Base-by-base conservation (phyloP, 2,329 filamentous ascomycete species). In the Sporothrix schenckii region DNA sequence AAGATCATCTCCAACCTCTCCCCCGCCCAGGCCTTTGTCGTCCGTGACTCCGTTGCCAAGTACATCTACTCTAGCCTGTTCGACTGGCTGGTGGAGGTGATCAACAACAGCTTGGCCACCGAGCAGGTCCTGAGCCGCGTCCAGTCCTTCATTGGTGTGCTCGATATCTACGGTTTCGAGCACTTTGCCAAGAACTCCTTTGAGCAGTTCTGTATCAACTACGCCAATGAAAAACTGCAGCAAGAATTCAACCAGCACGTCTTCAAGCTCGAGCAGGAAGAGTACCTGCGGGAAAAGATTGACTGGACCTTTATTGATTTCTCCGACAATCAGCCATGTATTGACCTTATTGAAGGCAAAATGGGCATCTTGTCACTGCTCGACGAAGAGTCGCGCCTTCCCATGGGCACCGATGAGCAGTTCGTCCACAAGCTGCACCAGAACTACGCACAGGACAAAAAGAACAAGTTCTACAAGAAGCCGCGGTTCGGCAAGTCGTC, bases 281-380 rank as follows among this genome's bases (percentile, higher is more conserved):
- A 99, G 80, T 99, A 99, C 79, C 87, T 97, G 53, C 89, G 91
- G 69, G 95, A 99, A 81, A 86, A 98, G 82, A 99, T 99, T 74
- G 94, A 98, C 81, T 99, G 95, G 95, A 97, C 92, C 11, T 99
- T 99, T 79, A 99, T 99, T 79, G 95, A 99, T 79, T 99, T 99
- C 81, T 97, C 94, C 6, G 95, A 99, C 81, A 99, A 99, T 77
- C 95, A 99, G 82, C 95, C 95, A 21, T 99, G 95, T 83, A 99
- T 99, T 76, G 95, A 99, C 80, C 83, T 99, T 68, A 99, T 99
- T 75, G 95, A 99, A 83, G 94, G 93, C 75, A 98, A 97, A 80
- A 87, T 99, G 75, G 95, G 95, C 80, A 91, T 99, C 67, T 82
- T 99, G 73, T 93, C 94, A 24, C 85, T 99, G 39, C 84, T 99